Evolutionary conservation across 2,329 filamentous ascomycete species (phyloP), one percentile per base, ranked within the genome.

Genomic region (Talaromyces funiculosus): DNA sequence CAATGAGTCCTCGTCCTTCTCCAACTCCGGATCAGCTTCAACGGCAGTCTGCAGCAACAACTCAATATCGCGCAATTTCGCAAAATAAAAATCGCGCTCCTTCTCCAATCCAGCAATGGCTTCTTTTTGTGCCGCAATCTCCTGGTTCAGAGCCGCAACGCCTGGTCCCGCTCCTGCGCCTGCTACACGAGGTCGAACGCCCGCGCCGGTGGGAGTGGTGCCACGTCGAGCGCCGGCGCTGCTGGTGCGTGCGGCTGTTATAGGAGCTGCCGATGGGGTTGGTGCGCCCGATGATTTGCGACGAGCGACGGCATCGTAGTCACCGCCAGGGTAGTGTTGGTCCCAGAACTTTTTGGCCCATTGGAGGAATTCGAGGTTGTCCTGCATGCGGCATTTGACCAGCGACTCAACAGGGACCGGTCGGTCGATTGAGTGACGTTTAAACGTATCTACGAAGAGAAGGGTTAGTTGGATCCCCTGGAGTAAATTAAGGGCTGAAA

Each of bases 361-460:
- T 80, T 99, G 94, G 63, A 99, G 82, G 76, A 99, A 99, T 74
- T 97, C 94, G 69, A 99, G 89, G 81, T 99, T 99, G 78, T 99
- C 94, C 83, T 99, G 94, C 93, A 99, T 99, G 82, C 96, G 97
- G 83, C 94, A 99, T 78, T 97, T 99, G 70, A 94, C 86, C 62
- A 99, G 86, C 61, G 84, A 82, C 76, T 96, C 86, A 73, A 97
- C 91, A 62, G 91, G 91, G 68, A 99, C 87, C 29, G 89, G 88
- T 74, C 92, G 92, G 70, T 97, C 92, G 80, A 99, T 84, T 65
- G 86, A 82, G 78, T 97, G 92, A 76, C 89, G 90, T 64, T 86
- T 82, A 73, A 97, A 97, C 66, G 84, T 83, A 75, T 92, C 93
- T 76, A 9, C 18, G 20, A 9, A n/a, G 5, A 57, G 16, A 47